Conservation (phyloP, 2,329 filamentous ascomycete species). For the Aspergillus versicolor region DNA sequence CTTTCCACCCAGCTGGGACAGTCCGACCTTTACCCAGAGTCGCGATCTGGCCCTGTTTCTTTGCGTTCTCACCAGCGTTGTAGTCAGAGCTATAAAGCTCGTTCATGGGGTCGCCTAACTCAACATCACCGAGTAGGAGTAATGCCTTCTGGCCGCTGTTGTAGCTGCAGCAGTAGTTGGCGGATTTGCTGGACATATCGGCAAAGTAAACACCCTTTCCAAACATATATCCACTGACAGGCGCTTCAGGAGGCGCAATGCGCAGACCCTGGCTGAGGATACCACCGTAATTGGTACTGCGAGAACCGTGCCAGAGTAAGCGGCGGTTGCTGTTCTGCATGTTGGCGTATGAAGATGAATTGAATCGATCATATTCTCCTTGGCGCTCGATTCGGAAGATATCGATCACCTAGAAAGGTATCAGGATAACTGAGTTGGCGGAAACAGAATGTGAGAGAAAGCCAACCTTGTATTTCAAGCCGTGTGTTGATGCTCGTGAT, state of each 20-base stretch:
- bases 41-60: constrained; percentile 58
- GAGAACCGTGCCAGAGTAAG: constrained; percentile 84
- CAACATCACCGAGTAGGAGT: constrained; percentile 79
- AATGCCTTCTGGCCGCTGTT: constrained; percentile 69
- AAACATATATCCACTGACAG: constrained; percentile 80
- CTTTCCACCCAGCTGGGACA: constrained; percentile 71
- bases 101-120: constrained; percentile 74
- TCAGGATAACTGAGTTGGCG: background rate
- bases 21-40: constrained; percentile 69
- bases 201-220: constrained; percentile 87
- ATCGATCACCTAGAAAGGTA: constrained; percentile 54
- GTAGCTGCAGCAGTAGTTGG: constrained; percentile 67
- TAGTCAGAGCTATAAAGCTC: constrained; percentile 60
- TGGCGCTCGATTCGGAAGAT: constrained; percentile 81
- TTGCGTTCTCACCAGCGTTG: constrained; percentile 63
- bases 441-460: background rate
- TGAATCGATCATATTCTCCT: constrained; percentile 70
- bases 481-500: constrained; percentile 68
- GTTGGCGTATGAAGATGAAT: constrained; percentile 54
- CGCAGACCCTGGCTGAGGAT: constrained; percentile 84
- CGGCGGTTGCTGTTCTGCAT: constrained; percentile 63
- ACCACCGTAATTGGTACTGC: constrained; percentile 79
- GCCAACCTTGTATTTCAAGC: constrained; percentile 19
- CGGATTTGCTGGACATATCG: constrained; percentile 80
- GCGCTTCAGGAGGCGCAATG: constrained; percentile 79